phyloP scores from a whole-genome alignment of 2,329 filamentous ascomycete species.

The Fusarium sp. region DNA sequence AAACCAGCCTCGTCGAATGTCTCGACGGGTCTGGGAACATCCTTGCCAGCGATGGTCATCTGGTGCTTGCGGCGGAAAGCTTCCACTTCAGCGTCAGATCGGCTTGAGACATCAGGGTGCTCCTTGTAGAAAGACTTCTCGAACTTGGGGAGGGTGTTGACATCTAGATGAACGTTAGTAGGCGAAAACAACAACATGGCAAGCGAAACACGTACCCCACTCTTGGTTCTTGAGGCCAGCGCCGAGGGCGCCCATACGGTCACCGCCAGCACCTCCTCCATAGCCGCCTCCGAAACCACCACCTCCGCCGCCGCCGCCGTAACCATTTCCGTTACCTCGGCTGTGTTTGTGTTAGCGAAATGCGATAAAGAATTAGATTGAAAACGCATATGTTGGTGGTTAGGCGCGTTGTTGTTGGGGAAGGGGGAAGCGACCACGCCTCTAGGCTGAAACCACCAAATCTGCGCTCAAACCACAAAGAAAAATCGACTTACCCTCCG shows the following conservation, averaged over 20 bases:
- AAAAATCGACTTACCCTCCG: constrained; percentile 49
- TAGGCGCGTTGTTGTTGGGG: constrained; percentile 4
- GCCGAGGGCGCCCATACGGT: constrained; percentile 93
- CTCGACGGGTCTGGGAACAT: constrained; percentile 93
- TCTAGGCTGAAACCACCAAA: constrained; percentile 21
- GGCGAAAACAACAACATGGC: constrained; percentile 40
- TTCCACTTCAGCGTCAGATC: constrained; percentile 82
- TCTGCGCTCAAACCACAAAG: constrained; percentile 14
- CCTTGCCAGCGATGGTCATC: constrained; percentile 81
- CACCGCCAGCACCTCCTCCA: constrained; percentile 75
- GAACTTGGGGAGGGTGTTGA: constrained; percentile 86
- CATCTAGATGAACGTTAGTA: constrained; percentile 63
- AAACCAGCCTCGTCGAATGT: constrained; percentile 98
- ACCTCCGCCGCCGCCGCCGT: constrained; percentile 50
- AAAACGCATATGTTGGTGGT: constrained; percentile 16
- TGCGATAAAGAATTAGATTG: constrained; percentile 1
- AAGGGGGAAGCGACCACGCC: constrained; percentile 12
- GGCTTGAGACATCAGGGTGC: constrained; percentile 77
- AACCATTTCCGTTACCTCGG: constrained; percentile 56
- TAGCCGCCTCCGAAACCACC: constrained; percentile 50
- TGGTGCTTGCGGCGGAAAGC: constrained; percentile 86
- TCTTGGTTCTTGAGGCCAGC: constrained; percentile 85
- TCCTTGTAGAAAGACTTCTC: constrained; percentile 99
- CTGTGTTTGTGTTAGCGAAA: constrained; percentile 53
- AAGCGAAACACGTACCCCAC: constrained; percentile 74